Percentiles rank a stretch among this genome's conserved stretches.
These are phyloP conservation scores for Ilyonectria sp. DNA, from an alignment of 2,329 filamentous ascomycete genomes.

Conservation along the genomic window DNA sequence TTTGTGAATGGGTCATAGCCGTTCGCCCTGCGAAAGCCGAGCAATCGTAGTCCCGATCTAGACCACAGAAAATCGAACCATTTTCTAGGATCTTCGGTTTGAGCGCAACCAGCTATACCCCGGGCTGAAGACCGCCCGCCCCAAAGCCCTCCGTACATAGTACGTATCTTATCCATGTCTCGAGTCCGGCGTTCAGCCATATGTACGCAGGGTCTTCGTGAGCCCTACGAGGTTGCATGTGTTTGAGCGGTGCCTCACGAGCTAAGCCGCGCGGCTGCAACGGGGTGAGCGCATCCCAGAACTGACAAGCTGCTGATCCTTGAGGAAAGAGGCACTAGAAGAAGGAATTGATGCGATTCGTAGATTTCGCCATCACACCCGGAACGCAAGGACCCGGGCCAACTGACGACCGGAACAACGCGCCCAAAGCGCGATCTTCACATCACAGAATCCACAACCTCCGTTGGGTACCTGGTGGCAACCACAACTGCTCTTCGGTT, in stretches of 20 bases:
- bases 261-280: constrained; percentile 10
- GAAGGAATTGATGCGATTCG: background rate
- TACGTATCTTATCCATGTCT: constrained; percentile 1
- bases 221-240: constrained; percentile 6
- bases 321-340: constrained; percentile 1
- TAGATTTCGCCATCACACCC: constrained; percentile 2
- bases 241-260: constrained; percentile 4
- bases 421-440: constrained; percentile 11
- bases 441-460: background rate
- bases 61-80: constrained; percentile 2
- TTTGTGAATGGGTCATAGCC: background rate
- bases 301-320: background rate
- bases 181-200: constrained; percentile 7
- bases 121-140: background rate
- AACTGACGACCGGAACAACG: background rate
- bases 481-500: background rate
- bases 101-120: background rate
- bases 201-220: background rate
- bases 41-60: background rate
- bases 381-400: constrained; percentile 14
- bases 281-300: constrained; percentile 4
- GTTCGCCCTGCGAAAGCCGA: background rate
- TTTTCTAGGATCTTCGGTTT: background rate
- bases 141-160: background rate
- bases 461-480: background rate